Base-by-base conservation (phyloP, 1,284 basidiomycete species). In the Naganishia liquefaciens region DNA sequence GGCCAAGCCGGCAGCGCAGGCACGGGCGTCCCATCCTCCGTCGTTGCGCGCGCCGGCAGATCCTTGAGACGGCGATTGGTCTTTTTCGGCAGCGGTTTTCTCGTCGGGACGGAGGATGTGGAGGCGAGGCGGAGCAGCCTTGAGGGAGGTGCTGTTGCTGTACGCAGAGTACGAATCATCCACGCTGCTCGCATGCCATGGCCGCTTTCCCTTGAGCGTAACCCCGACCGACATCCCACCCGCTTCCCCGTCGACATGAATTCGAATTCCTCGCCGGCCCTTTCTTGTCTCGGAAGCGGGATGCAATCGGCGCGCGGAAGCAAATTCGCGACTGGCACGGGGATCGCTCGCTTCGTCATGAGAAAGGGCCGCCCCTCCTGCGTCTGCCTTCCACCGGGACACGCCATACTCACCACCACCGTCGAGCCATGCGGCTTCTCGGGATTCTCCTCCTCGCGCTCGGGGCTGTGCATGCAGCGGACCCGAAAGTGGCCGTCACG, bases 401-500 rank as follows among this genome's bases (percentile, higher is more conserved):
- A 37, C n/a, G 33, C 33, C 9, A 10, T 13, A 13, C 33, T 37
- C 33, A 9, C 6, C 33, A 37, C 6, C 33, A 37, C 4, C 9
- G 33, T n/a, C n/a, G n/a, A n/a, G n/a, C n/a, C 17, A 17, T 50
- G 17, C 33, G 21, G 46, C 5, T 47, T 7, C n/a, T 49, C 30
- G 44, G 21, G 30, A 15, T 19, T 7, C 11, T 40, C 30, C 28
- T 37, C 3, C 27, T 37, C 28, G 27, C 46, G 4, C 19, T 40
- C 21, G n/a, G 13, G 5, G 33, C 28, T 15, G 50, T 52, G 3
- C 28, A 44, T 1, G 76, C 75, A 1, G 73, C 62, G 9, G 71
- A 76, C 23, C 82, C 82, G 44, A 70, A 73, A 28, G 78, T 82
- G 4, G 68, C 74, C 6, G 69, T 80, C n/a, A 80, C 78, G 6